Conservation (phyloP, 108 stramenopile genomes). For the Cylindrotheca closterium region DNA sequence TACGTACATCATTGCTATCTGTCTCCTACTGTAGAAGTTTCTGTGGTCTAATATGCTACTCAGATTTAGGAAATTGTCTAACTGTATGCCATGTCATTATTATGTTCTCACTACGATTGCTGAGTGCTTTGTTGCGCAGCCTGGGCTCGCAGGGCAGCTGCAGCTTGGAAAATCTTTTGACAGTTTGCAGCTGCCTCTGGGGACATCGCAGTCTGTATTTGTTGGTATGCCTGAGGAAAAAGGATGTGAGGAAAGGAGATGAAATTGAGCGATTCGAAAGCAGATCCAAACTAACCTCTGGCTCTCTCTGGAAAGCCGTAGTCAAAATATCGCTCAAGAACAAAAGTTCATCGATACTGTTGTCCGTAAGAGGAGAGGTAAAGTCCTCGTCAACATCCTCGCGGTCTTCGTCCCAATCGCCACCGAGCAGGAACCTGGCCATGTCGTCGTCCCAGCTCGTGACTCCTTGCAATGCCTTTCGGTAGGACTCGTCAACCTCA, state of each 20-base stretch:
- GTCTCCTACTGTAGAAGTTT: background rate
- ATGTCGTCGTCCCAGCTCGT: slow-evolving; percentile 75
- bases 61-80: no score
- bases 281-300: slow-evolving; percentile 40
- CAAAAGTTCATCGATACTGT: slow-evolving; percentile 71
- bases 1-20: background rate
- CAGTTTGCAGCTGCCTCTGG: slow-evolving; percentile 58
- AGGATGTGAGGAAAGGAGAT: background rate
- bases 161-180: slow-evolving; percentile 72
- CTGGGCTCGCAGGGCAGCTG: slow-evolving; percentile 53
- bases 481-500: slow-evolving; percentile 79
- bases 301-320: slow-evolving; percentile 73
- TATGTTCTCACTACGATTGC: slow-evolving; percentile 10
- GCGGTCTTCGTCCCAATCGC: slow-evolving; percentile 78
- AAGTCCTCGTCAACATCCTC: slow-evolving; percentile 89
- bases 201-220: slow-evolving; percentile 72
- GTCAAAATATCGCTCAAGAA: slow-evolving; percentile 76
- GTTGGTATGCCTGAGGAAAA: slow-evolving; percentile 56
- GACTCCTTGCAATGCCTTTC: slow-evolving; percentile 74
- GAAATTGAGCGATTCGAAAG: background rate
- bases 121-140: slow-evolving; percentile 37
- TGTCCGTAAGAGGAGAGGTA: slow-evolving; percentile 59
- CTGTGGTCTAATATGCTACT: no score
- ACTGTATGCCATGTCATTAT: no score
- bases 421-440: slow-evolving; percentile 79